Conservation (phyloP, 2,329 filamentous ascomycete genomes). For the Madurella mycetomatis region DNA sequence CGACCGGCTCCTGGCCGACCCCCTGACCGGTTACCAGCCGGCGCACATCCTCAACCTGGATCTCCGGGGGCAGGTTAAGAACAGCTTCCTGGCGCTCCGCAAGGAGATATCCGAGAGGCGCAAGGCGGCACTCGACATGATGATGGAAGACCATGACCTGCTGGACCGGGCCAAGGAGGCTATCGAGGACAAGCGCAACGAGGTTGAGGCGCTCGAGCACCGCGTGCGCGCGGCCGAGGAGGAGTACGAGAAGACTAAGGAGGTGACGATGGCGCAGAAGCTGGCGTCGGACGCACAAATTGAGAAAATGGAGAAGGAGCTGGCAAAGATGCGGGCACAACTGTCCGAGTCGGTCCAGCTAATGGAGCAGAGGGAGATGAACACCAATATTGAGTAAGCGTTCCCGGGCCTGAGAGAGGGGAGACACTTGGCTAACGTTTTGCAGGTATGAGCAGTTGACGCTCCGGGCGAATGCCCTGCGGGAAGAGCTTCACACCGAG, state of each 20-base stretch:
- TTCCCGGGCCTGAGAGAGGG: neutral
- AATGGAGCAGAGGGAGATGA: conserved; percentile 94
- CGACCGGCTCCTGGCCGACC: conserved; percentile 77
- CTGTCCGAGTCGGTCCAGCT: conserved; percentile 83
- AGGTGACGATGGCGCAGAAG: conserved; percentile 80
- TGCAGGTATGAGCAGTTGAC: conserved; percentile 83
- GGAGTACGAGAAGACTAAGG: conserved; percentile 90
- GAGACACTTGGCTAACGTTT: conserved; percentile 11
- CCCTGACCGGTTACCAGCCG: conserved; percentile 82
- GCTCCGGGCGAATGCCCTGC: conserved; percentile 73
- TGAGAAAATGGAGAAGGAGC: conserved; percentile 97
- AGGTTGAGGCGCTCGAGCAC: conserved; percentile 89
- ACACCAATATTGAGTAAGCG: conserved; percentile 86
- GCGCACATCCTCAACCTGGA: conserved; percentile 86
- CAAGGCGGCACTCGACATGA: conserved; percentile 75
- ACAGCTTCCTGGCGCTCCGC: conserved; percentile 68
- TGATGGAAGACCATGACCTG: conserved; percentile 91
- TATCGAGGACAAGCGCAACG: conserved; percentile 89
- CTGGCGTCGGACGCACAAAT: conserved; percentile 88
- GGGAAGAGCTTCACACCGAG: conserved; percentile 97
- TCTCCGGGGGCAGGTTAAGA: conserved; percentile 76
- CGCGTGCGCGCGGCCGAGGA: conserved; percentile 83
- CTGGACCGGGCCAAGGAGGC: conserved; percentile 94
- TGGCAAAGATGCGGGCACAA: conserved; percentile 85
- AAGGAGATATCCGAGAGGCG: conserved; percentile 92